Evolutionary conservation across 495 filamentous ascomycete genomes (phyloP).

Genomic region (Aspergillus egyptiacus): DNA sequence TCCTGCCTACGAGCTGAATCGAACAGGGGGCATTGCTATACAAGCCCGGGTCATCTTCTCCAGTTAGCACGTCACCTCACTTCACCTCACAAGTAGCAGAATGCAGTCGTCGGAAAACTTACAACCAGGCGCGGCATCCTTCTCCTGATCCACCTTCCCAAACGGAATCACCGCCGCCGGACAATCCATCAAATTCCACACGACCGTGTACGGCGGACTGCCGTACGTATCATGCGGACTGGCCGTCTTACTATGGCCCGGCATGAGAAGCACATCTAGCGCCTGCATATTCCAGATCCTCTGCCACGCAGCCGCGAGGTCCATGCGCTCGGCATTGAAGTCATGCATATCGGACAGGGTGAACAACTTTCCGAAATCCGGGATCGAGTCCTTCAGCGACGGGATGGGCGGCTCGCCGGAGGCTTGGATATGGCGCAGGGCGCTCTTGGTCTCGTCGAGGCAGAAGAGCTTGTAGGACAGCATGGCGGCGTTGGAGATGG

Average conservation of each 20-base stretch:
- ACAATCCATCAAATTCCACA: slow-evolving; percentile 49
- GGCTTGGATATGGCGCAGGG: slow-evolving; percentile 18
- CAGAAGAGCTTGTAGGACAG: slow-evolving; percentile 27
- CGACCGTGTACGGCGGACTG: slow-evolving; percentile 43
- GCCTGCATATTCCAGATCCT: slow-evolving; percentile 19
- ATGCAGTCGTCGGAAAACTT: too few species aligned
- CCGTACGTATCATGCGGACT: slow-evolving; percentile 47
- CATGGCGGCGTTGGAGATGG: slow-evolving; percentile 16
- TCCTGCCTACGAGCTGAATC: neutral
- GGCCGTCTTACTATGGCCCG: slow-evolving; percentile 45
- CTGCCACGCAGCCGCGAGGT: too few species aligned
- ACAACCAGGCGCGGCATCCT: too few species aligned
- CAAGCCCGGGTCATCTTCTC: neutral
- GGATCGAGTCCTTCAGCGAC: slow-evolving; percentile 17
- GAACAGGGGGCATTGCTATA: neutral
- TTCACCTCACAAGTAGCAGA: too few species aligned
- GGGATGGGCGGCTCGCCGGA: slow-evolving; percentile 26
- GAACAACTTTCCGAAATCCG: slow-evolving; percentile 5
- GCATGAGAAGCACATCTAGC: slow-evolving; percentile 44
- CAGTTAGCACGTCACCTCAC: too few species aligned
- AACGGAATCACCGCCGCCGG: slow-evolving; percentile 35
- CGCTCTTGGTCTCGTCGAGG: slow-evolving; percentile 27
- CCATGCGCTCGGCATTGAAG: slow-evolving; percentile 8
- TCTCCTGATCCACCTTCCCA: slow-evolving; percentile 25
- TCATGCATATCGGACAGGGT: slow-evolving; percentile 10